Evolutionary conservation across 164 flowering plant genomes (phyloP).

Genomic region (Pachysandra terminalis): DNA sequence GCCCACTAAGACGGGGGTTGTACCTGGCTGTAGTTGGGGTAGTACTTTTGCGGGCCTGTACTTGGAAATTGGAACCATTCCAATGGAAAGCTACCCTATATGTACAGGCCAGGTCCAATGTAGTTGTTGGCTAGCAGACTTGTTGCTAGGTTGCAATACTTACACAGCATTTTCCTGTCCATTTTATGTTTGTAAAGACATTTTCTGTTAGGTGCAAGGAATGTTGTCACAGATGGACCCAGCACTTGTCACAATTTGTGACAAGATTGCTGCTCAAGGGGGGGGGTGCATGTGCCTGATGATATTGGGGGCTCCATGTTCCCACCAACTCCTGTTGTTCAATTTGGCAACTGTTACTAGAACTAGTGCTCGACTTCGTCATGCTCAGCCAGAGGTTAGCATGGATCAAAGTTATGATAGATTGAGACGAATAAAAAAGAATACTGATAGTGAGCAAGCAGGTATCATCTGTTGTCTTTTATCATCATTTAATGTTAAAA

Average conservation of each 20-base stretch:
- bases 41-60: too few species aligned
- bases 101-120: too few species aligned
- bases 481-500: neutral
- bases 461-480: constrained; percentile 38
- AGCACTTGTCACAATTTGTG: constrained; percentile 78
- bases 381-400: constrained; percentile 92
- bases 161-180: neutral
- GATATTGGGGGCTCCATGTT: constrained; percentile 41
- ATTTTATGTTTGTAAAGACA: neutral
- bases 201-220: constrained; percentile 71
- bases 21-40: too few species aligned
- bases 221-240: constrained; percentile 99
- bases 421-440: constrained; percentile 66
- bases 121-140: too few species aligned
- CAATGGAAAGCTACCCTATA: too few species aligned
- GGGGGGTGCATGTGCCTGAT: constrained; percentile 68
- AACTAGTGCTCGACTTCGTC: constrained; percentile 92
- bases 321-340: constrained; percentile 65
- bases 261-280: constrained; percentile 92
- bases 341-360: constrained; percentile 61
- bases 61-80: too few species aligned
- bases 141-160: too few species aligned
- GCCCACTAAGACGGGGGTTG: too few species aligned
- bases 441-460: constrained; percentile 45
- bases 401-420: constrained; percentile 76